Base-by-base conservation (phyloP, 768 basidiomycete species). In the Panaeolus cyanescens region DNA sequence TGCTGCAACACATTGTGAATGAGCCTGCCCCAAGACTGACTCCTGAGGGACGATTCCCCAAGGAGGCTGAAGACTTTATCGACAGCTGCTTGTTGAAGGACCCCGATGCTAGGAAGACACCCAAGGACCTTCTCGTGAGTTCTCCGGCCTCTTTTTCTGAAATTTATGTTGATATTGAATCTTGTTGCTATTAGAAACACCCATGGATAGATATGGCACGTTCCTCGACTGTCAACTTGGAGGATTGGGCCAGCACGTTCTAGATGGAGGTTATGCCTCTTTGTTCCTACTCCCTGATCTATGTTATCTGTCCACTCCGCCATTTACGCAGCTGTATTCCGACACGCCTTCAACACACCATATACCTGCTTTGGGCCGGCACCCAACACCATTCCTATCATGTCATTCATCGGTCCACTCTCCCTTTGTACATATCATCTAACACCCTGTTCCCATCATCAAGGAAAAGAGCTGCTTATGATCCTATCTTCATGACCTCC, bases 1-100 rank as follows among this genome's bases (percentile, higher is more conserved):
- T 99, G 56, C 78, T 99, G 63, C 97, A 99, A 72, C 95, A 98
- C 72, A 99, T 99, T 68, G 97, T 99, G 56, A 98, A 99, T 71
- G 97, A 99, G 77, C 95, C 96, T 60, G 96, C 97, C 28, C 97
- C 97, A 39, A 82, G 85, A 70, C 75, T 99, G 65, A 89, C 88
- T 10, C 86, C 88, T 1, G 88, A 91, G 60, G 89, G 89, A 33
- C 83, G 80, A 40, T 85, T 79, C 81, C 90, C 92, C 3, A 73
- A 74, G 57, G 85, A 89, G 70, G 91, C 92, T 22, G 92, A 93
- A 67, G 80, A 80, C 55, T 99, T 99, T 65, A 87, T 99, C 45
- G 91, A 97, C 71, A 88, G 86, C 53, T 99, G 95, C 77, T 74
- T 99, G 75, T 67, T 89, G 72, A 99, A 99, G 78, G 93, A 98